Base-by-base conservation (phyloP, 1,284 basidiomycete species). In the Sphaerobolus stellatus region DNA sequence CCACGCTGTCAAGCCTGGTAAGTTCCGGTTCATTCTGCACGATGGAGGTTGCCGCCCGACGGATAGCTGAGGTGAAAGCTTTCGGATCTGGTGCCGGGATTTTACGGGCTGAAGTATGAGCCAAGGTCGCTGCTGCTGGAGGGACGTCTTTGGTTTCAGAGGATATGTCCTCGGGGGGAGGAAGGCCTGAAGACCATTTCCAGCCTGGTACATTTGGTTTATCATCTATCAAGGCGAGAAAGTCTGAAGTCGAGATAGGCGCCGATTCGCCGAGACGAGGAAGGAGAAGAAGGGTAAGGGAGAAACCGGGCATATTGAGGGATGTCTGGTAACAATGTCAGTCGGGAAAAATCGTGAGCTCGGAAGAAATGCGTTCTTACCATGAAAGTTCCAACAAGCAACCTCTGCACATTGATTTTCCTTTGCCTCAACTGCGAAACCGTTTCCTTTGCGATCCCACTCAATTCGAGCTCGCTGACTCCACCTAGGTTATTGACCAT, bases 231-330 rank as follows among this genome's bases (percentile, higher is more conserved):
- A 91, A 80, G 14, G 83, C 80, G 28, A 97, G 78, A 56, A 96
- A 71, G 14, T 80, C 62, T n/a, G 76, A 70, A 4, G 71, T 58
- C 4, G 77, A 70, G 58, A 28, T n/a, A 47, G 79, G 71, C 2
- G 65, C 62, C 14, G 65, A 61, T 43, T 77, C 75, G 33, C 66
- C 68, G 8, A 70, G 61, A 8, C 71, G 67, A 0, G 93, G 91
- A 6, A 97, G 83, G 27, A 93, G 82, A 13, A 97, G 78, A 11
- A 94, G 78, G 0, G 94, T 92, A 58, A 98, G 74, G 5, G 92
- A 94, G 72, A 97, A 95, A 2, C 95, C 94, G 29, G 94, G 92
- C 89, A 97, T 94, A 72, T 94, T 93, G 59, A 98, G 79, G 52
- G 92, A 94, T 22, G 92, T 92, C 89, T 91, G 60, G 1, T 30